Base-by-base conservation (phyloP, 768 basidiomycete genomes). In the Mycena leptocephala region DNA sequence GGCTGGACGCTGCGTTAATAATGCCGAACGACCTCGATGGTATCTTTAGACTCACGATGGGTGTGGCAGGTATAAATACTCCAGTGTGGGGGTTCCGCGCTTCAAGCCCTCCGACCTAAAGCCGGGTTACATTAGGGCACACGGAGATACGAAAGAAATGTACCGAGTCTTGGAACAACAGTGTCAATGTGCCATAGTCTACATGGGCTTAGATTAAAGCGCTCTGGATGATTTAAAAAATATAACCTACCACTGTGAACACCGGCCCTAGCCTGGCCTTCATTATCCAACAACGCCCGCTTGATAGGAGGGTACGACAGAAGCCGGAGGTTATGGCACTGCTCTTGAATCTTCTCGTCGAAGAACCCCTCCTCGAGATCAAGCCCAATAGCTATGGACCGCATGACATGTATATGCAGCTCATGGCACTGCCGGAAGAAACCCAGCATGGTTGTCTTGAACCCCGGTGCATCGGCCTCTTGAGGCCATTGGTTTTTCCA, bases 401-500 rank as follows among this genome's bases (percentile, higher is more conserved):
- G 90, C 95, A 97, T 96, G 51, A 97, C 92, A 63, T 90, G 81
- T 4, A 89, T 87, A 81, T 96, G 96, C 61, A 96, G 88, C 70
- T 92, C 88, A 76, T 96, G 95, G 84, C 95, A 96, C 43, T 89
- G 93, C 91, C 94, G 76, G 67, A 37, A 81, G 85, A 97, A 97
- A 71, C 89, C 86, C 76, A 95, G 84, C 93, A 95, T 95, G 3
- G 91, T 92, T 28, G 86, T 82, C 81, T 93, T 94, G 86, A 96
- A 97, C 11, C 82, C 88, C 0, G 95, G 94, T 1, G 86, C 91
- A 65, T 92, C 89, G 2, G 75, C 80, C 79, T 95, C 92, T 53
- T 86, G 84, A 5, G 95, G 96, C 96, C 96, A 97, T 77, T 89
- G 89, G 82, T 97, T 97, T 74, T 90, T 92, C 93, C 93, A 95